These are phyloP conservation scores for Arachis hypogaea DNA, from an alignment of 306 rosid species.

Conservation along the genomic window DNA sequence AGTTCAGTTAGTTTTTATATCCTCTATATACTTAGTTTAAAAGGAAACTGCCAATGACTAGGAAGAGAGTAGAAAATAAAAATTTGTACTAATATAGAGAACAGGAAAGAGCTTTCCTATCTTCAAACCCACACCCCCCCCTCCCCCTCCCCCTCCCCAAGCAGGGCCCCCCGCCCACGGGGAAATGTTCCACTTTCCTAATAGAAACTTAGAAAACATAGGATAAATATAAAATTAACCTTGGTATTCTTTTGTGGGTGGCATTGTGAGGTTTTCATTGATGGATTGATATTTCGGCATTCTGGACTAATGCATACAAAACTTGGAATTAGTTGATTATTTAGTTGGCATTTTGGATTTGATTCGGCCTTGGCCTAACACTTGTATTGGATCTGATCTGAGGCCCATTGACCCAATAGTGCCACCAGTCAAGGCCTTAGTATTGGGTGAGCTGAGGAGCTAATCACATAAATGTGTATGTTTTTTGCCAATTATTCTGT, in stretches of 20 bases:
- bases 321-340: not conserved
- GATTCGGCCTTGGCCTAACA: not conserved
- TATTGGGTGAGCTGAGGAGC: not conserved
- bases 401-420: slow-evolving; percentile 9
- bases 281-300: not conserved
- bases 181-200: not conserved
- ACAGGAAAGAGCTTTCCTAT: not conserved
- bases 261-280: not conserved
- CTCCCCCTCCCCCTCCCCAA: no score
- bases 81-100: slow-evolving; percentile 17
- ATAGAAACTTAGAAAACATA: slow-evolving; percentile 1
- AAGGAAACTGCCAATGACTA: slow-evolving; percentile 23
- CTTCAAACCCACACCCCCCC: not conserved
- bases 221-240: slow-evolving; percentile 3
- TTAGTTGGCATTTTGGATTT: not conserved
- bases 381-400: not conserved
- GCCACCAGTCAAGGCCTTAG: not conserved
- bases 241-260: not conserved
- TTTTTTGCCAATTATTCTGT: not conserved
- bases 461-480: no score
- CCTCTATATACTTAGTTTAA: slow-evolving; percentile 7
- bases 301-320: not conserved
- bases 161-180: no score
- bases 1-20: slow-evolving; percentile 20
- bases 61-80: not conserved